Base-by-base conservation (phyloP, 805 yeast genomes). In the Saccharomycopsis sp. region DNA sequence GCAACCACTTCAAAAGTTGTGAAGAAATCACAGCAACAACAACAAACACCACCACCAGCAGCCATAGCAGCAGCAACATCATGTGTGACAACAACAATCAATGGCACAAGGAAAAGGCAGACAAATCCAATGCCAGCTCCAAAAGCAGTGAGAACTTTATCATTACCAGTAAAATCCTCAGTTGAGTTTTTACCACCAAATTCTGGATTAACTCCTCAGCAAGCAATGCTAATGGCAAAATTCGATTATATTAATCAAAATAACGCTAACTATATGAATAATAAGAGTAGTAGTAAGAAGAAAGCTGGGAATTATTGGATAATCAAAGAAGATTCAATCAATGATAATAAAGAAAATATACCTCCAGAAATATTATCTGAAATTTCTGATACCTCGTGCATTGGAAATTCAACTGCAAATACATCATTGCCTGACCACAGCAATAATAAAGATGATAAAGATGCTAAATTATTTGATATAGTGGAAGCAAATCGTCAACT, bases 91-190 rank as follows among this genome's bases (percentile, higher is more conserved):
- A 14, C 40, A 7, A 31, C 11, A 36, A 22, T 13, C 22, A 29
- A 36, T 20, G 37, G 37, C 8, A 29, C 50, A 32, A 43, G 53
- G 36, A 58, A 56, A 36, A 58, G 71, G 41, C 60, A 56, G 42
- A 67, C 66, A n/a, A 68, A 68, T 51, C 65, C 66, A 34, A 62
- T 57, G 29, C 71, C 72, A 2, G 72, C 72, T n/a, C 73, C 71
- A 43, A 68, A 63, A 52, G 74, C 74, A 4, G 61, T 54, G 24
- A 60, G 73, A 54, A 68, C 74, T 1, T 70, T 66, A 51, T 69
- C 74, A 1, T 53, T 69, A 33, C 74, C 74, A 17, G 45, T 40
- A 3, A 29, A 34, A 14, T 38, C 46, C 11, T 26, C 29, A 22
- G 8, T 19, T 7, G 35, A 27, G 20, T 28, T 40, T 16, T 16